phyloP scores from a whole-genome alignment of 2,329 filamentous ascomycete species.

The Venturiaceae sp. region DNA sequence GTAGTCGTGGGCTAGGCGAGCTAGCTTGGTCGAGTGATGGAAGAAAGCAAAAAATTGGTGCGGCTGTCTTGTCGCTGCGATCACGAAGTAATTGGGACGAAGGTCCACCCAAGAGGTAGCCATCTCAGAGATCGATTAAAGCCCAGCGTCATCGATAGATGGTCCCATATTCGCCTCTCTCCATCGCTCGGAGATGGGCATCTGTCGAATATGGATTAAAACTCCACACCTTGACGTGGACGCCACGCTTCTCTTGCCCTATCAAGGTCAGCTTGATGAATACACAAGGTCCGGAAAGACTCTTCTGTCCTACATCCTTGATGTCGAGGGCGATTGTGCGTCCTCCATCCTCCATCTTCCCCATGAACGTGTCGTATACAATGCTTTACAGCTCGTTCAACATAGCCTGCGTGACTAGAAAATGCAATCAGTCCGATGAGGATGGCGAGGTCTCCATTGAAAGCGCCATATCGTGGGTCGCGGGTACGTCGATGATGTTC shows the following conservation, averaged over 20 bases:
- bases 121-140: neutral
- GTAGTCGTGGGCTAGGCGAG: too few species aligned
- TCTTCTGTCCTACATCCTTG: conserved; percentile 9
- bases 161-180: conserved; percentile 5
- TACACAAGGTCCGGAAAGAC: neutral
- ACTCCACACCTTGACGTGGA: conserved; percentile 8
- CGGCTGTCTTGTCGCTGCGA: too few species aligned
- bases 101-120: too few species aligned
- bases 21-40: too few species aligned
- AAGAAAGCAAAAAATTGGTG: too few species aligned
- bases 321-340: neutral
- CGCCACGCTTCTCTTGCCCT: conserved; percentile 7
- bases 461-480: conserved; percentile 2
- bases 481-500: neutral
- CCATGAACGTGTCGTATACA: neutral
- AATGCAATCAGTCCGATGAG: conserved; percentile 9
- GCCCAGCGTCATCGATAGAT: conserved; percentile 3
- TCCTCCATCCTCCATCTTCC: conserved; percentile 3
- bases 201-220: conserved; percentile 5
- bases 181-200: neutral
- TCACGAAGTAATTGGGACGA: too few species aligned
- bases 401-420: neutral
- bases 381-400: neutral
- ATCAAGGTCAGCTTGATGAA: neutral
- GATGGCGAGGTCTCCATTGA: conserved; percentile 8